Evolutionary conservation across 768 basidiomycete species (phyloP).

Genomic region (Hirschioporus abietinus): DNA sequence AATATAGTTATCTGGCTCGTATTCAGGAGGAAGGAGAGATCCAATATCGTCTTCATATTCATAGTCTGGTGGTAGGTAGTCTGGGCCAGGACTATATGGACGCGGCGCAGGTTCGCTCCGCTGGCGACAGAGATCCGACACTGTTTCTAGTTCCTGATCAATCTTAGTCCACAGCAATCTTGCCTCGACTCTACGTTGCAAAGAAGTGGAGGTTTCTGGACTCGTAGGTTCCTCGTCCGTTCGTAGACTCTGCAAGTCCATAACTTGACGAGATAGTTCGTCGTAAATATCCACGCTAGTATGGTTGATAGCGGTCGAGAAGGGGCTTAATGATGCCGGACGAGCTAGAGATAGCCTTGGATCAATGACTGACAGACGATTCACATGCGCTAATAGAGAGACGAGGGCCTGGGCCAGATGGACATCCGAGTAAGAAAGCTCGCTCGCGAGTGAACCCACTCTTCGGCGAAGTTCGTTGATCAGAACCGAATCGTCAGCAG

Average conservation of each 20-base stretch:
- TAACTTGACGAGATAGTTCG: slow-evolving; percentile 61
- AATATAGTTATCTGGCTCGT: slow-evolving; percentile 30
- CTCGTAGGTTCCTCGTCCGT: slow-evolving; percentile 37
- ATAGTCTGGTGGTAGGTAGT: slow-evolving; percentile 27
- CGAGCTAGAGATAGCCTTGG: slow-evolving; percentile 14
- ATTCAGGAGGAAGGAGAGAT: slow-evolving; percentile 42
- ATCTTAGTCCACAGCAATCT: slow-evolving; percentile 72
- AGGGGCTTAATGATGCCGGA: slow-evolving; percentile 23
- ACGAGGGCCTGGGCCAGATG: slow-evolving; percentile 63
- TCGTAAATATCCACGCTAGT: slow-evolving; percentile 35
- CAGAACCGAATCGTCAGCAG: slow-evolving; percentile 43
- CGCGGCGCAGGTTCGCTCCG: slow-evolving; percentile 31
- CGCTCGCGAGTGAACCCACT: slow-evolving; percentile 42
- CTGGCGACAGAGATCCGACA: slow-evolving; percentile 61
- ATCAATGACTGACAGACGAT: slow-evolving; percentile 44
- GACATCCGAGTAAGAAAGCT: slow-evolving; percentile 46
- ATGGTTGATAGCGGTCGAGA: slow-evolving; percentile 9
- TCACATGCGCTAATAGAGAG: slow-evolving; percentile 62
- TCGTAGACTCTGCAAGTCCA: slow-evolving; percentile 58
- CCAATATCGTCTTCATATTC: slow-evolving; percentile 25
- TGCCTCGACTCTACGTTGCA: slow-evolving; percentile 37
- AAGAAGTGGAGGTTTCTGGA: slow-evolving; percentile 32
- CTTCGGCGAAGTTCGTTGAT: slow-evolving; percentile 54
- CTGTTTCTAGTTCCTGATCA: slow-evolving; percentile 66
- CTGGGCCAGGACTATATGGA: slow-evolving; percentile 13